Evolutionary conservation across 1,284 basidiomycete genomes (phyloP), one percentile per base, ranked within the genome.

Genomic region (Singerocomus inundabilis): DNA sequence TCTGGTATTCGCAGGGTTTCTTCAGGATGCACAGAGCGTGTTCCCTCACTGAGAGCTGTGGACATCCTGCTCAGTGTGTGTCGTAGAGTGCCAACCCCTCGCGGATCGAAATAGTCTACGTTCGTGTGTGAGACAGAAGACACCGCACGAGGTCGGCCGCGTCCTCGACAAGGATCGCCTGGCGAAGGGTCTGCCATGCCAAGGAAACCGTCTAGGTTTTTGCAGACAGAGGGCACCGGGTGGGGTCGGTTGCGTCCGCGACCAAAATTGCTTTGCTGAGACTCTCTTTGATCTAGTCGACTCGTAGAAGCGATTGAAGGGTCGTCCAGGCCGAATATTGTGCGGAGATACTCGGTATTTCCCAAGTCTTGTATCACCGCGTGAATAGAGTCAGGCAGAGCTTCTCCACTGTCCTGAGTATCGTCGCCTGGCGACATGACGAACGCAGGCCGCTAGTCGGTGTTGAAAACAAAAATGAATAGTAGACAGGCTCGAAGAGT

Each of bases 61-160:
- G 59, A 51, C 26, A 51, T 57, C 43, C 58, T 51, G 3, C 35
- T 59, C 47, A 61, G 18, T 1, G 68, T 62, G n/a, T 58, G 64
- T 13, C 64, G 58, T 6, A 77, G 61, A 18, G 60, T 55, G 3
- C 52, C 57, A 8, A 72, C 67, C 9, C 76, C 75, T 21, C 43
- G 48, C 0, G 72, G 74, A 49, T 77, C 73, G 45, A 77, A 76
- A 49, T 68, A 71, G 38, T 71, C 69, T 16, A 74, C 12, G 37
- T 44, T 30, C 16, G 56, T 38, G 25, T 37, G 47, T 33, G 49
- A 52, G 18, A 28, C 24, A 30, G 5, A 42, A 13, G 61, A 48
- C 2, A 6, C 16, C 2, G 54, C 32, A 13, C 47, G 50, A 29
- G 50, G 36, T 31, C 38, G 34, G 25, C 16, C 24, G 24, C 6